A percentile compares a stretch with the other conserved stretches of the same genome.
Evolutionary conservation across 257 asterid genomes (phyloP).

Genomic region (Nicotiana obtusifolia): DNA sequence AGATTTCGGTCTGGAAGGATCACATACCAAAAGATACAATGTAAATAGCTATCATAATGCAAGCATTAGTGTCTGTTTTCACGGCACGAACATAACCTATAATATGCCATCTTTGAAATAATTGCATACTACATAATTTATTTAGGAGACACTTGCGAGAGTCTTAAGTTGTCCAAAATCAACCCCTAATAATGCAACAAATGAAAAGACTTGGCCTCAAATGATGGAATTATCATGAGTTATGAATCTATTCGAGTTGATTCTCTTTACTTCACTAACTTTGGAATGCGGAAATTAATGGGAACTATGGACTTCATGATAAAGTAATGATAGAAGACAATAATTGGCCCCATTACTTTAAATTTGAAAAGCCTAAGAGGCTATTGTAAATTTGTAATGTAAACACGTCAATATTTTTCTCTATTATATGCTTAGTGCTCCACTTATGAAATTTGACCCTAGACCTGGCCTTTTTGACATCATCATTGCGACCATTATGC

Average conservation of each 20-base stretch:
- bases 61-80: no score
- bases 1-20: fast-evolving
- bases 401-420: background rate
- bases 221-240: constrained; percentile 1
- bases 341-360: background rate
- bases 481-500: background rate
- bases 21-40: no score
- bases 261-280: background rate
- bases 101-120: no score
- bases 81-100: no score
- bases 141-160: background rate
- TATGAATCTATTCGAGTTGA: background rate
- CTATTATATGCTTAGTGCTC: background rate
- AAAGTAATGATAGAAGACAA: constrained; percentile 2
- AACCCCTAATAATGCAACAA: background rate
- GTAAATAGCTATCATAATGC: no score
- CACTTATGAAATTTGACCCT: constrained; percentile 10
- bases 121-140: no score
- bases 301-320: background rate
- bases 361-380: background rate
- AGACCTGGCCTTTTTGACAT: background rate
- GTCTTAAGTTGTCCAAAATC: background rate
- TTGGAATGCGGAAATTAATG: constrained; percentile 6
- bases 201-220: background rate
- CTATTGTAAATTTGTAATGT: constrained; percentile 6